A percentile compares a stretch with the other conserved stretches of the same genome.
phyloP scores from a whole-genome alignment of 78 protist species.

The Reticulomyxa filosa region DNA sequence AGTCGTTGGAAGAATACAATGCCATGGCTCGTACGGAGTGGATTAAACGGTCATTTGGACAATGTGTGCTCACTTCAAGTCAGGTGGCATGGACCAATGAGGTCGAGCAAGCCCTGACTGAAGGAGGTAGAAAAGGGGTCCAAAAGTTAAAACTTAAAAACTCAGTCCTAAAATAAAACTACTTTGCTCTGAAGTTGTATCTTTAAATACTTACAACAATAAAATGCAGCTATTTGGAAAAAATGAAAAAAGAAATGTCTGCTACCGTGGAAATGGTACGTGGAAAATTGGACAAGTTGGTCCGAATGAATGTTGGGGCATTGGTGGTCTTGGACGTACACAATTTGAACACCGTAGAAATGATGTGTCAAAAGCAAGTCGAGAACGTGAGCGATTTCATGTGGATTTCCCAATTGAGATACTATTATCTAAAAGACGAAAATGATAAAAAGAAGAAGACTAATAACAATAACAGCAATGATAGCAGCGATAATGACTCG shows the following conservation, averaged over 20 bases:
- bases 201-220: no score
- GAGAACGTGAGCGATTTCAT: slow-evolving; percentile 18
- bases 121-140: neutral
- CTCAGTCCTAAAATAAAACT: no score
- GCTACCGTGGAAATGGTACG: slow-evolving; percentile 22
- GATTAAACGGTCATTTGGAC: no score
- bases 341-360: slow-evolving; percentile 34
- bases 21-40: no score
- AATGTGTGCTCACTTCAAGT: neutral
- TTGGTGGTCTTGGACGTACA: slow-evolving; percentile 59
- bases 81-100: slow-evolving; percentile 29
- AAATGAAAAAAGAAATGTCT: slow-evolving; percentile 16
- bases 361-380: slow-evolving; percentile 14
- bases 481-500: neutral
- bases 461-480: neutral
- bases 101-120: slow-evolving; percentile 12
- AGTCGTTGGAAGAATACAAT: slow-evolving; percentile 30
- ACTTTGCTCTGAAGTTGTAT: no score
- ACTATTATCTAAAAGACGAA: neutral
- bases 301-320: slow-evolving; percentile 29
- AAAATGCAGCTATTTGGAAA: no score
- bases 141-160: no score
- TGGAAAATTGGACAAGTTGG: slow-evolving; percentile 12
- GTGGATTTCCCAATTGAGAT: slow-evolving; percentile 48
- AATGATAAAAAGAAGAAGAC: neutral